Conservation (phyloP, 2,329 filamentous ascomycete species). For the Colletotrichum gigasporum region DNA sequence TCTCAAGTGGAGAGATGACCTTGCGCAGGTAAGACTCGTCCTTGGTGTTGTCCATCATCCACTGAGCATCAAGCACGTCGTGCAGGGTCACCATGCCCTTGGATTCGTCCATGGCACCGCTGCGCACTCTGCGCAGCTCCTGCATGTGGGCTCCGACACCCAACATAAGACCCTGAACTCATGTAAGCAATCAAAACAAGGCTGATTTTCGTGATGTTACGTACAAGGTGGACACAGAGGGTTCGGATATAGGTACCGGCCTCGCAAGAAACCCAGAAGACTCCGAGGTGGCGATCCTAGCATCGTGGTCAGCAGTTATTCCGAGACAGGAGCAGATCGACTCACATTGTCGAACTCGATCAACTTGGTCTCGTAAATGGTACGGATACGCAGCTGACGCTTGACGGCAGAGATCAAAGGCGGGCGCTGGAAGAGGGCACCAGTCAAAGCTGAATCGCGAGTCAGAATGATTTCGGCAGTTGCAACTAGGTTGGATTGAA, state of each 20-base stretch:
- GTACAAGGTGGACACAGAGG: constrained; percentile 85
- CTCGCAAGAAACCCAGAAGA: constrained; percentile 99
- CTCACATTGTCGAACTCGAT: constrained; percentile 89
- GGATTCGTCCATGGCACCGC: constrained; percentile 93
- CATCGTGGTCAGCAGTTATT: constrained; percentile 17
- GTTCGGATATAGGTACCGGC: constrained; percentile 99
- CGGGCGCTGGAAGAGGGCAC: constrained; percentile 95
- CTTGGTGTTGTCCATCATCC: constrained; percentile 88
- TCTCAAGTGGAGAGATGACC: constrained; percentile 94
- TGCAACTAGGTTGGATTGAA: not conserved
- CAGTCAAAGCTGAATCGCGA: constrained; percentile 71
- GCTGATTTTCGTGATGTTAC: constrained; percentile 51
- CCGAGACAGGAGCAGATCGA: not conserved
- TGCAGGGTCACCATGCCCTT: constrained; percentile 92
- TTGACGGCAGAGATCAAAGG: constrained; percentile 98
- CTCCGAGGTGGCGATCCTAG: constrained; percentile 86
- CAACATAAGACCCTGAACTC: constrained; percentile 64
- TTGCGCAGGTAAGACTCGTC: constrained; percentile 92
- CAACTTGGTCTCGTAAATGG: constrained; percentile 96
- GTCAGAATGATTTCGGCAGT: constrained; percentile 18
- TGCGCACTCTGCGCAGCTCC: constrained; percentile 92
- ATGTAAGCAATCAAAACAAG: constrained; percentile 17
- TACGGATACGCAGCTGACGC: constrained; percentile 97
- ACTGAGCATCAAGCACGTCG: constrained; percentile 95
- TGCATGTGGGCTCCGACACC: constrained; percentile 98